Evolutionary conservation across 1,139 yeast genomes (phyloP), one percentile per base, ranked within the genome.

Genomic region (Maudiozyma humilis): DNA sequence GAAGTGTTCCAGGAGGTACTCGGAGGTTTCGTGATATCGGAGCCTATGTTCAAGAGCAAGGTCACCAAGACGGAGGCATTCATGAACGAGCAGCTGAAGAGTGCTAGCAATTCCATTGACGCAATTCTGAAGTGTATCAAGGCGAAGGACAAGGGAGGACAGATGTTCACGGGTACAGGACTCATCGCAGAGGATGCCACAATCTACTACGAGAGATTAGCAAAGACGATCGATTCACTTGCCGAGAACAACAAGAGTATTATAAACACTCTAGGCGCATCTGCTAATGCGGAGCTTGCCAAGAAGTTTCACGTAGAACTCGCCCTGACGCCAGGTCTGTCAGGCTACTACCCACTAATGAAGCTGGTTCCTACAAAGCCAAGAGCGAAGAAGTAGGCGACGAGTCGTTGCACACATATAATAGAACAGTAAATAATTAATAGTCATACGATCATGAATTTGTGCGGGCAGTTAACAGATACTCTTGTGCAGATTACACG

Each of bases 101-200:
- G 41, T 15, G 59, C 57, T 4, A 40, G 35, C 2, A 36, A 36
- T 0, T 44, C 54, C 2, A 42, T 63, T 15, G 54, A 54, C 19
- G 19, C 40, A 2, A 46, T 64, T n/a, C 33, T 55, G 3, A 47
- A 47, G 25, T 51, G 47, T 2, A 55, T 63, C 3, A 46, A 53
- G 15, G 25, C 45, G 1, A 53, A 52, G 8, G 61, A 56, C 39
- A 45, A 47, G 12, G 46, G 50, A 42, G 50, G 52, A 14, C 40
- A 43, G 20, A 17, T 50, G 12, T 40, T 48, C 14, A 54, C 62
- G 0, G 67, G 63, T 0, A 58, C 62, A 15, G 46, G 49, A 23
- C 41, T 64, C 15, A 56, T 60, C 12, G 52, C 51, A 41, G 52
- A 52, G 4, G 53, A 56, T 17, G 63, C 69, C 46, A 29, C 51